Conservation (phyloP, 352 stramenopile species). For the Thraustotheca clavata region DNA sequence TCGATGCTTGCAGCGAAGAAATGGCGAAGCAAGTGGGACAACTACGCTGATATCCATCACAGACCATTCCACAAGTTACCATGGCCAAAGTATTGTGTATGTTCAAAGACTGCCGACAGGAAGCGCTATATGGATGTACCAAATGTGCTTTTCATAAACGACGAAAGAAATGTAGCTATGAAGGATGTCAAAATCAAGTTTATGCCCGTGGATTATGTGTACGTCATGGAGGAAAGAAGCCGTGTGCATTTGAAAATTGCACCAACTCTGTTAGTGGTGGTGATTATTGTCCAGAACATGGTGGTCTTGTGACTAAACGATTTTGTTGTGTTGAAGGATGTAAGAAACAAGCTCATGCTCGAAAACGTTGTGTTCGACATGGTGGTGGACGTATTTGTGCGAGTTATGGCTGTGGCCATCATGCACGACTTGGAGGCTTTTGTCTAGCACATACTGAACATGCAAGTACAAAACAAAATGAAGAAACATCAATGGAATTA, state of each 20-base stretch:
- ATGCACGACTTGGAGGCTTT: conserved; percentile 3
- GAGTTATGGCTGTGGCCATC: background rate
- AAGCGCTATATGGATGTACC: background rate
- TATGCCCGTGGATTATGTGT: conserved; percentile 11
- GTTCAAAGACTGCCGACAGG: conserved; percentile 16
- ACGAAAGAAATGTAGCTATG: background rate
- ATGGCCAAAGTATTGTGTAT: conserved; percentile 2
- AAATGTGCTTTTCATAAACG: conserved; percentile 18
- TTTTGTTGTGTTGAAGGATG: conserved; percentile 5
- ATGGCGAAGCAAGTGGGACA: too few species aligned
- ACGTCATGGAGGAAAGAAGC: conserved; percentile 14
- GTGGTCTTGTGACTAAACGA: conserved; percentile 2
- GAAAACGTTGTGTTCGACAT: conserved; percentile 4
- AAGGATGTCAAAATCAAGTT: conserved; percentile 14
- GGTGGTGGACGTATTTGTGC: conserved; percentile 8
- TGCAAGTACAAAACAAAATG: too few species aligned
- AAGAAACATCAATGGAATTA: background rate
- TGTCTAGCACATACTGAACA: conserved; percentile 8
- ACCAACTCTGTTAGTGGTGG: conserved; percentile 1
- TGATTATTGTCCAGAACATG: conserved; percentile 4
- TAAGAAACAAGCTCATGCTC: conserved; percentile 12
- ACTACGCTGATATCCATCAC: too few species aligned
- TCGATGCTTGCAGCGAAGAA: too few species aligned
- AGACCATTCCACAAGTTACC: background rate
- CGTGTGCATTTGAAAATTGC: background rate